Conservation (phyloP, 352 stramenopile genomes). For the Phytophthora uliginosa region DNA sequence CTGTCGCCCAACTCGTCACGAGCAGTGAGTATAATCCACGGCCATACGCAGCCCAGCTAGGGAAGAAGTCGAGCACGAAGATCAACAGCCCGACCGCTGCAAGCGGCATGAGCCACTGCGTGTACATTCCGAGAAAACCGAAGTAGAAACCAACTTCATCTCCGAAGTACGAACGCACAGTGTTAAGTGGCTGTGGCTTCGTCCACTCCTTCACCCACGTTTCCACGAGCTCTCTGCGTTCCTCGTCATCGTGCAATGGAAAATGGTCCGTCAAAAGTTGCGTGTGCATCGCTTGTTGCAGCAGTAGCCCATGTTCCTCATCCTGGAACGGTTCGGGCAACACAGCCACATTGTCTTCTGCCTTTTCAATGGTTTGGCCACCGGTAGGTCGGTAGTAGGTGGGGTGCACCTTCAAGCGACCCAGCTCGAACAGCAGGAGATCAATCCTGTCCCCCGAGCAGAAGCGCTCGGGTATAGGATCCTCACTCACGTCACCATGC, state of each 20-base stretch:
- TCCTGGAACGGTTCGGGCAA: constrained; percentile 71
- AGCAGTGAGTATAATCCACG: constrained; percentile 90
- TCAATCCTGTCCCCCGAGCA: constrained; percentile 82
- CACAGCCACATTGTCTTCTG: constrained; percentile 6
- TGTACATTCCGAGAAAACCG: constrained; percentile 97
- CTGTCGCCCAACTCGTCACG: constrained; percentile 91
- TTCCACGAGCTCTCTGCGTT: constrained; percentile 71
- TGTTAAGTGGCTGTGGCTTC: constrained; percentile 63
- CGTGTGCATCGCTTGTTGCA: constrained; percentile 78
- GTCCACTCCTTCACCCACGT: constrained; percentile 84
- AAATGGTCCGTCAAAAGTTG: constrained; percentile 78
- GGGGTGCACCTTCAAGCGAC: constrained; percentile 57
- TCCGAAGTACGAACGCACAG: constrained; percentile 83
- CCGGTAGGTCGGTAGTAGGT: constrained; percentile 19
- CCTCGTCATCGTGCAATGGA: constrained; percentile 78
- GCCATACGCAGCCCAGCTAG: constrained; percentile 64
- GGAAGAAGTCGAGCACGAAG: constrained; percentile 85
- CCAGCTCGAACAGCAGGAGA: constrained; percentile 78
- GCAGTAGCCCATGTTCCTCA: constrained; percentile 72
- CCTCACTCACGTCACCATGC: constrained; percentile 53
- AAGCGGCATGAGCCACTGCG: constrained; percentile 94
- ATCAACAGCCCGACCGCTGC: constrained; percentile 90
- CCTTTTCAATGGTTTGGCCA: constrained; percentile 6
- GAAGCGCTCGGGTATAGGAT: constrained; percentile 57
- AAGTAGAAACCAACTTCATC: constrained; percentile 98